Percentiles rank a stretch among this genome's conserved stretches.
Conservation (phyloP, 345 rosid genomes). For the Lepidium africanum region DNA sequence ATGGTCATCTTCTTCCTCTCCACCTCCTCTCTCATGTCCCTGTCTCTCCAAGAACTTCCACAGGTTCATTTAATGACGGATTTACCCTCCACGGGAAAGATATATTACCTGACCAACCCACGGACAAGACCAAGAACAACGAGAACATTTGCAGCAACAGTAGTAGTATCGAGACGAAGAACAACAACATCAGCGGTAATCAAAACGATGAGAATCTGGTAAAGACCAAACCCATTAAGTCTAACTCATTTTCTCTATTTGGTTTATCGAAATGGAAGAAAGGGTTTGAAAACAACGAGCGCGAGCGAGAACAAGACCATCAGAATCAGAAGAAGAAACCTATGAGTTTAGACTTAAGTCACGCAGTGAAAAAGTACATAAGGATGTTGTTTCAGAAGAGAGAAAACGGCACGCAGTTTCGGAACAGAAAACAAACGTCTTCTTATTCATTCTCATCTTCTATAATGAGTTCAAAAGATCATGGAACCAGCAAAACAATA, state of each 20-base stretch:
- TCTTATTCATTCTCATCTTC: constrained; percentile 22
- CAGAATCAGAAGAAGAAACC: constrained; percentile 39
- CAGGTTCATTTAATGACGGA: constrained; percentile 56
- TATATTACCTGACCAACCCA: constrained; percentile 33
- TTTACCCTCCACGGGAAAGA: constrained; percentile 43
- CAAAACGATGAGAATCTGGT: constrained; percentile 6
- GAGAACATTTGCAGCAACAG: background rate
- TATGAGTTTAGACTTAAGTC: constrained; percentile 52
- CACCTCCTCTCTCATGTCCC: constrained; percentile 80
- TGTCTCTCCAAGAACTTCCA: constrained; percentile 67
- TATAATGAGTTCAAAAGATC: constrained; percentile 9
- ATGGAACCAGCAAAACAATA: constrained; percentile 7
- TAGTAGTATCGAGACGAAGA: background rate
- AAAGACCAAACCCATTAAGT: constrained; percentile 40
- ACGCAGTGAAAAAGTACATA: constrained; percentile 47
- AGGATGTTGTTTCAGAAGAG: constrained; percentile 52
- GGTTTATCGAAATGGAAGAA: constrained; percentile 48
- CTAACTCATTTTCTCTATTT: constrained; percentile 75
- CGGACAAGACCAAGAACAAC: constrained; percentile 4
- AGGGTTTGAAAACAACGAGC: constrained; percentile 36
- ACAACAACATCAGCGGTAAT: background rate
- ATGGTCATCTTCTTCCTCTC: constrained; percentile 96
- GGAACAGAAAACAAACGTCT: constrained; percentile 31
- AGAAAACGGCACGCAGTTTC: constrained; percentile 34
- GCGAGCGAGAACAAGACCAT: constrained; percentile 33